Percentiles rank a stretch among this genome's conserved stretches.
Conservation (phyloP, 2,329 filamentous ascomycete species). For the Paecilomyces sp. region DNA sequence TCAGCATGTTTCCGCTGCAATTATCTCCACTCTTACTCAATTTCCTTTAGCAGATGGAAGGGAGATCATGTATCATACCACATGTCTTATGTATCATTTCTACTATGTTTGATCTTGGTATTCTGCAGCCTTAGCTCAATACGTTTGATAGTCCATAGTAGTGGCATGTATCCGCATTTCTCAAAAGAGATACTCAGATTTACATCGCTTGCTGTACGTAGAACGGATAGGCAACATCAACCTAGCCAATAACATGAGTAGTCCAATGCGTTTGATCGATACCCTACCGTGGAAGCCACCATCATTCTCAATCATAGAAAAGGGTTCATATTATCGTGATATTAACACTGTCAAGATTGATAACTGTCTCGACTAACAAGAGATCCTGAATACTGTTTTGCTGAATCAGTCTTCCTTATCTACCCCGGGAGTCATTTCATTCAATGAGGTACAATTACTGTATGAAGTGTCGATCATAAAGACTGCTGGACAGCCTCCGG, state of each 20-base stretch:
- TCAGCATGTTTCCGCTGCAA: neutral
- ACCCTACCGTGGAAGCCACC: too few species aligned
- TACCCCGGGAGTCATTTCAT: too few species aligned
- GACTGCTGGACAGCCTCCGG: too few species aligned
- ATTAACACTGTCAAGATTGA: too few species aligned
- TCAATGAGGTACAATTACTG: too few species aligned
- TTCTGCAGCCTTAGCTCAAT: neutral
- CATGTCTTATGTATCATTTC: slow-evolving; percentile 7
- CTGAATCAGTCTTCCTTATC: too few species aligned
- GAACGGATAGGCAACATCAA: neutral
- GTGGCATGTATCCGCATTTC: neutral
- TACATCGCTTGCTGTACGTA: neutral
- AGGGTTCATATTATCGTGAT: too few species aligned
- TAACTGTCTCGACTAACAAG: neutral
- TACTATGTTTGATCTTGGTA: neutral
- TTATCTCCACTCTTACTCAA: slow-evolving; percentile 16
- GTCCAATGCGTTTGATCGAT: too few species aligned
- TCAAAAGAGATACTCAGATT: neutral
- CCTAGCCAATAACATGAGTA: neutral
- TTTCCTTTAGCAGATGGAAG: slow-evolving; percentile 2
- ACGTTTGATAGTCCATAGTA: neutral
- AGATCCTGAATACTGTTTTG: too few species aligned
- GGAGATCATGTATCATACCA: slow-evolving; percentile 14
- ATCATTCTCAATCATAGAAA: neutral
- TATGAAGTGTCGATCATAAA: too few species aligned